Evolutionary conservation across 2,329 filamentous ascomycete species (phyloP), one percentile per base, ranked within the genome.

Genomic region (Orbilia blumenaviensis): DNA sequence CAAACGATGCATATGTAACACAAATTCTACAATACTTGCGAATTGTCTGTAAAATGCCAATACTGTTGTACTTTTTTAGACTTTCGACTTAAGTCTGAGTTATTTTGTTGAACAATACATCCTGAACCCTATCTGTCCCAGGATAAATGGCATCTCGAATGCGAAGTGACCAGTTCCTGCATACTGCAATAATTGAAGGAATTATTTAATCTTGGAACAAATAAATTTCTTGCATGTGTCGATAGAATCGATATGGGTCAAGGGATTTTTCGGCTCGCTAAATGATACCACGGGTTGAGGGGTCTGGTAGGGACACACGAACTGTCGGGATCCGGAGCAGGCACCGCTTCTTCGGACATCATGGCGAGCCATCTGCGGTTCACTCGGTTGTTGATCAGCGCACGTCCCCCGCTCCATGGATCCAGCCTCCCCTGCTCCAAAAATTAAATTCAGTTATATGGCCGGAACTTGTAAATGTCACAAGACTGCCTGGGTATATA

Each of bases 341-440:
- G 66, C 44, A 71, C 42, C 66, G 66, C 66, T 71, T 23, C 25
- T 14, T 71, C 66, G 66, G 66, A 71, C 66, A 44, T 61, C 46
- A 71, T 56, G 60, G 56, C 36, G 56, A 44, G 18, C 56, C 25
- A 29, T 32, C 44, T 29, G 56, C 66, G 58, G 66, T 46, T 71
- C 58, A 50, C 56, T 62, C 63, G 63, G 63, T 38, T 62, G 61
- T 25, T 46, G 1, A 16, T 63, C 23, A 48, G 56, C 61, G 66
- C 66, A 71, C 66, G 66, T 60, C 42, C 66, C 44, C 23, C 42
- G 27, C 32, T 25, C 52, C n/a, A n/a, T n/a, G n/a, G n/a, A n/a
- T n/a, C n/a, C 32, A 56, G 52, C 52, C 32, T 54, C 48, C 52
- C 52, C 52, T 56, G 32, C 36, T 36, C 56, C 56, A 61, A 61